phyloP scores from a whole-genome alignment of 106 monocot genomes.

The Cymbidium sinense region DNA sequence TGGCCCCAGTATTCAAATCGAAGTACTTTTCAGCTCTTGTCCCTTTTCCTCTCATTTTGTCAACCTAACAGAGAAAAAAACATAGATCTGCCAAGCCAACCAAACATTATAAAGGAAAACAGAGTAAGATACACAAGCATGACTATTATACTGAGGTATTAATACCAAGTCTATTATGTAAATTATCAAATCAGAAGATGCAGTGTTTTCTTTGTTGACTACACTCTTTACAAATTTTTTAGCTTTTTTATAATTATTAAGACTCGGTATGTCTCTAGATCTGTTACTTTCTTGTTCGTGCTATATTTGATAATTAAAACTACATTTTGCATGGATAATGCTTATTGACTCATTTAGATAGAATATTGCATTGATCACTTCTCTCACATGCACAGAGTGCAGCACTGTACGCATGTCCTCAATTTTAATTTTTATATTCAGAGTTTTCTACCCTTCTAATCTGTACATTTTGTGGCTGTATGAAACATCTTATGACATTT shows the following conservation, averaged over 20 bases:
- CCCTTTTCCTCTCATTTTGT: conserved; percentile 45
- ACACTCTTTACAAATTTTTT: too few species aligned
- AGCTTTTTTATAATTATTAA: too few species aligned
- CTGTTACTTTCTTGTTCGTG: neutral
- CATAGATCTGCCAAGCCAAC: too few species aligned
- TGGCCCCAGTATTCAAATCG: conserved; percentile 65
- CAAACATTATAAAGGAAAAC: too few species aligned
- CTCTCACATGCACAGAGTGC: neutral
- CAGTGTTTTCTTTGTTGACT: too few species aligned
- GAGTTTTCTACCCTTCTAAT: neutral
- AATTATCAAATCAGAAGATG: neutral
- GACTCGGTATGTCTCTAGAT: too few species aligned
- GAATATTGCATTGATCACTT: neutral
- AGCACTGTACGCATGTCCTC: neutral
- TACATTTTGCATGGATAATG: neutral
- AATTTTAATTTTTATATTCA: neutral
- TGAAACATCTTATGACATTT: neutral
- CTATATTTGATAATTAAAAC: neutral
- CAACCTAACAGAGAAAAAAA: too few species aligned
- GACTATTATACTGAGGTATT: neutral
- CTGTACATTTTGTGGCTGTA: neutral
- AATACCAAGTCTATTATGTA: neutral
- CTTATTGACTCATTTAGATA: neutral
- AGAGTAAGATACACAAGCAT: too few species aligned
- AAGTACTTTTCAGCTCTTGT: conserved; percentile 25